Conservation (phyloP, 495 filamentous ascomycete species). For the Penicillium canariense region DNA sequence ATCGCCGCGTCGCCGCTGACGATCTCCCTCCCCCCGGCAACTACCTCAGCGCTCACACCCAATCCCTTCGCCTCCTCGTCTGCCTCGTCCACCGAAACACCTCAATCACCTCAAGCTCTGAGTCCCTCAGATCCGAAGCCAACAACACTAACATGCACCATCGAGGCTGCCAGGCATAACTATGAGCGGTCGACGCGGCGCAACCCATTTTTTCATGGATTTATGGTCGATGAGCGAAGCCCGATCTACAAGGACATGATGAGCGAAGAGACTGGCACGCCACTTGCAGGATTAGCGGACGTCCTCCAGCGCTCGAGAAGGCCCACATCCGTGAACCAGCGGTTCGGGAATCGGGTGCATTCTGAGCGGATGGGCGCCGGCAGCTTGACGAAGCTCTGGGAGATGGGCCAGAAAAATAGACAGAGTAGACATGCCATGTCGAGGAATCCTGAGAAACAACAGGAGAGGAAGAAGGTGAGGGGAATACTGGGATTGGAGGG, state of each 20-base stretch:
- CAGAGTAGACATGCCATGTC: not conserved
- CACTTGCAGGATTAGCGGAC: constrained; percentile 33
- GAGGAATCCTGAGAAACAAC: not conserved
- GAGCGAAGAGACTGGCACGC: constrained; percentile 19
- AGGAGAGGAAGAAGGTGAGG: not conserved
- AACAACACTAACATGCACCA: constrained; percentile 19
- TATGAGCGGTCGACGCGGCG: constrained; percentile 25
- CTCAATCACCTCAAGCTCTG: not conserved
- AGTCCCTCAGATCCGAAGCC: not conserved
- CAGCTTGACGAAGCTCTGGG: constrained; percentile 32
- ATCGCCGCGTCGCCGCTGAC: constrained; percentile 34
- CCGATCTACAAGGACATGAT: constrained; percentile 29
- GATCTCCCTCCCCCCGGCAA: constrained; percentile 9
- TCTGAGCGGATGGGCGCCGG: constrained; percentile 19
- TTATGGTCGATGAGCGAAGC: constrained; percentile 14
- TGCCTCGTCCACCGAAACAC: not conserved
- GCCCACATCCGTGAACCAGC: constrained; percentile 8
- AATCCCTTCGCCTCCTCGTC: not conserved
- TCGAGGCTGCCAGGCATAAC: constrained; percentile 28
- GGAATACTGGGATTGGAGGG: not conserved
- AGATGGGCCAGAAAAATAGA: constrained; percentile 10
- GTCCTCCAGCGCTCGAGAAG: constrained; percentile 24
- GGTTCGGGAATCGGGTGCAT: constrained; percentile 14
- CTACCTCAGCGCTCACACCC: not conserved
- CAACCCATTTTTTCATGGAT: constrained; percentile 32